Evolutionary conservation across 108 stramenopile genomes (phyloP).

Genomic region (Nitzschia inconspicua): DNA sequence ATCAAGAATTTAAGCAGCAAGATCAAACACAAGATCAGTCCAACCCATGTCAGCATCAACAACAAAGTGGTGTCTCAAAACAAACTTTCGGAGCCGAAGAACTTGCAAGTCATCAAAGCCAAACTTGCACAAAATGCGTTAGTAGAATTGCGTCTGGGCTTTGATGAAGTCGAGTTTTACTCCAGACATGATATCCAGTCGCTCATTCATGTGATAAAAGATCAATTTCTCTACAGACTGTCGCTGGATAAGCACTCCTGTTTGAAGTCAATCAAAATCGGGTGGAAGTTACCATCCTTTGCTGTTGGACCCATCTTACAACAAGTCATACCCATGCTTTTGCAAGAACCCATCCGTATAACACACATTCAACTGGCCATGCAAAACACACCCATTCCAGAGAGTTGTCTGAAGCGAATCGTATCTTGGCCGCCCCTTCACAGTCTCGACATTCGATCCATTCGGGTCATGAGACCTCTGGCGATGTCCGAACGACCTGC

Average conservation of each 20-base stretch:
- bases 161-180: slow-evolving; percentile 19
- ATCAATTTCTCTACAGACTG: slow-evolving; percentile 13
- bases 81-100: no score
- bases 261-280: slow-evolving; percentile 24
- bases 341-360: slow-evolving; percentile 13
- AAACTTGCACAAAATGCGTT: slow-evolving; percentile 26
- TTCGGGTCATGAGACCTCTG: slow-evolving; percentile 9
- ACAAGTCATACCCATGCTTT: slow-evolving; percentile 10
- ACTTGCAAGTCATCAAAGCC: not conserved
- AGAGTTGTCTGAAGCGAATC: slow-evolving; percentile 4
- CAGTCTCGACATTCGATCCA: slow-evolving; percentile 5
- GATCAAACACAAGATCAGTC: no score
- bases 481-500: no score
- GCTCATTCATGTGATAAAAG: slow-evolving; percentile 8
- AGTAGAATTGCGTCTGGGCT: slow-evolving; percentile 21
- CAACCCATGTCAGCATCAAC: no score
- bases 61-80: no score
- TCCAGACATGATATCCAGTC: slow-evolving; percentile 18
- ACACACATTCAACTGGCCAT: slow-evolving; percentile 13
- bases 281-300: slow-evolving; percentile 26
- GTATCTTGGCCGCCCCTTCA: slow-evolving; percentile 13
- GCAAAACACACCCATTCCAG: slow-evolving; percentile 5
- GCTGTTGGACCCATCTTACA: slow-evolving; percentile 24
- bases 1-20: no score
- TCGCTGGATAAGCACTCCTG: slow-evolving; percentile 18